Base-by-base conservation (phyloP, 2,329 filamentous ascomycete genomes). In the Scedosporium dehoogii region DNA sequence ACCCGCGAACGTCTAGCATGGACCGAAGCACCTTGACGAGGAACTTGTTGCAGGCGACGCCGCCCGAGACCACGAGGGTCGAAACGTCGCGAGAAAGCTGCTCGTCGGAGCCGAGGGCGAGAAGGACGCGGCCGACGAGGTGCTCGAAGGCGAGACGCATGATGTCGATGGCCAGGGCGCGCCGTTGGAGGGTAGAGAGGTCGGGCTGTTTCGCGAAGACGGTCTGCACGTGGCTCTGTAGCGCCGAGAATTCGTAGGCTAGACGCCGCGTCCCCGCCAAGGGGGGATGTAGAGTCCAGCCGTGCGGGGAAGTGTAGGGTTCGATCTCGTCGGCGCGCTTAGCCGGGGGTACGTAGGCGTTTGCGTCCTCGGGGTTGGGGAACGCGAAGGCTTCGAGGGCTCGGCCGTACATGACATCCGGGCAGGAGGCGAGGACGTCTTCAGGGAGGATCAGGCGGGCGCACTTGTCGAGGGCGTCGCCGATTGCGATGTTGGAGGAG, bases 81-180 rank as follows among this genome's bases (percentile, higher is more conserved):
- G 76, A 74, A 6, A 86, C 74, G 6, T 21, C 16, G 48, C 71
- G 64, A n/a, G 64, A 62, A 38, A 73, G 68, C 18, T 66, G 66
- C 2, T 71, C 68, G 12, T 66, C 65, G 61, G 72, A 71, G 12
- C 75, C 69, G 9, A 96, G 77, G 0, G 84, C 88, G 53, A 94
- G 78, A 14, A 93, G 72, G 2, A 94, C 80, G 9, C 93, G 83
- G 66, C 85, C 88, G 1, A 85, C 87, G 27, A 97, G 78, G 75
- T 97, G 93, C 73, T 96, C 91, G 72, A 97, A 99, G 16, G 88
- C 85, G 1, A 92, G 79, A 42, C 86, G 83, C 88, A 97, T 92
- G 1, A 85, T 80, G 66, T 89, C 87, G 48, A 81, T 79, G 1
- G 90, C 93, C 53, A 99, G 79, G 2, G 79, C 77, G 29, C 82